A percentile compares a stretch with the other conserved stretches of the same genome.
phyloP scores from a whole-genome alignment of 257 asterid species.

The Parsonsia alboflavescens region DNA sequence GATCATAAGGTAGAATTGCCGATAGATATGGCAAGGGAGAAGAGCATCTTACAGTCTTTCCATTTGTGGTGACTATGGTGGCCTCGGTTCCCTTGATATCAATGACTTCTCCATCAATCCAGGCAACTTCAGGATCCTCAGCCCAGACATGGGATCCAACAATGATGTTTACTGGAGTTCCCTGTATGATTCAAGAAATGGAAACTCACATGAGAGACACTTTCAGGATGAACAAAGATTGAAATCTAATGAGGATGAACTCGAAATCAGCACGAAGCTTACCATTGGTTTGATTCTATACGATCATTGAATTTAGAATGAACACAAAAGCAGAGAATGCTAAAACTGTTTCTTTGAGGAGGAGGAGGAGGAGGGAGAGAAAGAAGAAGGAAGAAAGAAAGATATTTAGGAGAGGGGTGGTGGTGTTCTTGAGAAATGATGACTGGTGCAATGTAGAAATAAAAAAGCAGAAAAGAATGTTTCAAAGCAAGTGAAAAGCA shows the following conservation, averaged over 20 bases:
- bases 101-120: constrained; percentile 81
- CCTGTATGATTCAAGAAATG: constrained; percentile 47
- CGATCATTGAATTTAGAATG: constrained; percentile 45
- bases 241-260: constrained; percentile 12
- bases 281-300: constrained; percentile 58
- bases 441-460: constrained; percentile 35
- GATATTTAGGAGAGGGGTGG: constrained; percentile 19
- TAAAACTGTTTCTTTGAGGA: constrained; percentile 7
- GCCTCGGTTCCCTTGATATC: constrained; percentile 67
- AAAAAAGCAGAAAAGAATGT: constrained; percentile 39
- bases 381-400: constrained; percentile 20
- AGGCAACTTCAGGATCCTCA: constrained; percentile 77
- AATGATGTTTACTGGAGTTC: constrained; percentile 85
- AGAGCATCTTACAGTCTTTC: constrained; percentile 54
- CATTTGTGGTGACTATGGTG: constrained; percentile 55
- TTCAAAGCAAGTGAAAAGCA: constrained; percentile 58
- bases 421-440: constrained; percentile 37
- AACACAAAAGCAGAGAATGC: constrained; percentile 16
- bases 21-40: background rate
- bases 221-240: constrained; percentile 10
- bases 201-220: constrained; percentile 16
- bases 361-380: constrained; percentile 9
- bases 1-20: background rate
- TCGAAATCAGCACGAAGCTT: constrained; percentile 31
- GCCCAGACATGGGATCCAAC: constrained; percentile 92